phyloP scores from a whole-genome alignment of 768 basidiomycete species.

The Trametes cubensis region DNA sequence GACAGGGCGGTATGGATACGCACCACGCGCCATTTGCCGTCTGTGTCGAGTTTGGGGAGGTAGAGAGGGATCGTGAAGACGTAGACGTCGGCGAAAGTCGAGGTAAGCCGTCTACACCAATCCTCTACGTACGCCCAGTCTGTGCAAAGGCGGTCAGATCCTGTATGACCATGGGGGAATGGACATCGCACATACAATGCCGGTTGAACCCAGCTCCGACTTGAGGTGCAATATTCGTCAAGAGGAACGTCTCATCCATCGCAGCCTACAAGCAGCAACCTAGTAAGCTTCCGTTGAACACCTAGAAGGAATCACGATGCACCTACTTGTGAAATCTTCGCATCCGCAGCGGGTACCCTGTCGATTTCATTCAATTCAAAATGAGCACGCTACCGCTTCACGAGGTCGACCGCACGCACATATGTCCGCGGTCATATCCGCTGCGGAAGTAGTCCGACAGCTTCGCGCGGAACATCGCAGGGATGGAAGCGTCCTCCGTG shows the following conservation, averaged over 20 bases:
- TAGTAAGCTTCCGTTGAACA: conserved; percentile 3
- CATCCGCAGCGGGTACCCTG: conserved; percentile 97
- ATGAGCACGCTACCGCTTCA: neutral
- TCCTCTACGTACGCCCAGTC: conserved; percentile 98
- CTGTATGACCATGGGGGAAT: neutral
- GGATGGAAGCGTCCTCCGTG: conserved; percentile 79
- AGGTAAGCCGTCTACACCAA: conserved; percentile 90
- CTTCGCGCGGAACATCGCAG: conserved; percentile 75
- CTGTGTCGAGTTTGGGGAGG: conserved; percentile 78
- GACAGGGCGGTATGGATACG: conserved; percentile 37
- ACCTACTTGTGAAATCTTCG: conserved; percentile 78
- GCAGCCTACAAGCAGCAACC: conserved; percentile 54
- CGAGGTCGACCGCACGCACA: conserved; percentile 53
- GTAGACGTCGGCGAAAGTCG: conserved; percentile 91
- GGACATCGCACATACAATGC: conserved; percentile 65
- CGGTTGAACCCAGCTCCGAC: conserved; percentile 97
- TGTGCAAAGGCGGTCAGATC: conserved; percentile 35
- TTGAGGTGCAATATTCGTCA: conserved; percentile 97
- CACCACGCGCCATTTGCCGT: conserved; percentile 96
- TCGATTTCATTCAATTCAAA: neutral
- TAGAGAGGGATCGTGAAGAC: conserved; percentile 98
- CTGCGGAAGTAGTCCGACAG: conserved; percentile 90
- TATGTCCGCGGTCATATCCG: conserved; percentile 96
- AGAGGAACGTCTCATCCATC: conserved; percentile 94
- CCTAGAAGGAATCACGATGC: neutral